Conservation (phyloP, 306 rosid species). For the Spatholobus suberectus region DNA sequence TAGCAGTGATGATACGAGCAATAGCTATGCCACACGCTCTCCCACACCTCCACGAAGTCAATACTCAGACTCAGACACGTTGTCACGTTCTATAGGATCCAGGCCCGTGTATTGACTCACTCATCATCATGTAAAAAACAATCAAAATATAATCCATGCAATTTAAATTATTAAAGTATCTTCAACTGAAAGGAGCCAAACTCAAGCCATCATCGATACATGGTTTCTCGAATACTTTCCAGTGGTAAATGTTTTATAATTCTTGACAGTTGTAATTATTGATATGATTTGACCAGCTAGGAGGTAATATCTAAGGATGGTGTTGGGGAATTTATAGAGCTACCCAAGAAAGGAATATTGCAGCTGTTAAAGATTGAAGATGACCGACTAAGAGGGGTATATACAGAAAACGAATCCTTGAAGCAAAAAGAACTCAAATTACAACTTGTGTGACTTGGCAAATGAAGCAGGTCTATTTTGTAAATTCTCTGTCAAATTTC, state of each 20-base stretch:
- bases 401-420: neutral
- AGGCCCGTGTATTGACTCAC: conserved; percentile 41
- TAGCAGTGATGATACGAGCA: conserved; percentile 4
- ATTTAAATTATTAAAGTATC: conserved; percentile 22
- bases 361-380: conserved; percentile 24
- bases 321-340: neutral
- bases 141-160: conserved; percentile 4
- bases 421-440: neutral
- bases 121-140: conserved; percentile 10
- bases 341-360: conserved; percentile 27
- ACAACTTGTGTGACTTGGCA: neutral
- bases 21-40: conserved; percentile 30
- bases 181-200: conserved; percentile 9
- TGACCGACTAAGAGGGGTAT: neutral
- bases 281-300: conserved; percentile 26
- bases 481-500: conserved; percentile 8
- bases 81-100: conserved; percentile 32
- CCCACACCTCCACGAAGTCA: conserved; percentile 35
- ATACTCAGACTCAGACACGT: no score
- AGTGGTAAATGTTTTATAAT: neutral
- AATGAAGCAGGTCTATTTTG: conserved; percentile 1
- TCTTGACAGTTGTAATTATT: neutral
- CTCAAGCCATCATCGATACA: conserved; percentile 1
- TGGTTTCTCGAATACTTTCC: conserved; percentile 7
- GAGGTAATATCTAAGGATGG: neutral